These are phyloP conservation scores for Knoxdaviesia proteae DNA, from an alignment of 2,329 filamentous ascomycete species.

Conservation along the genomic window DNA sequence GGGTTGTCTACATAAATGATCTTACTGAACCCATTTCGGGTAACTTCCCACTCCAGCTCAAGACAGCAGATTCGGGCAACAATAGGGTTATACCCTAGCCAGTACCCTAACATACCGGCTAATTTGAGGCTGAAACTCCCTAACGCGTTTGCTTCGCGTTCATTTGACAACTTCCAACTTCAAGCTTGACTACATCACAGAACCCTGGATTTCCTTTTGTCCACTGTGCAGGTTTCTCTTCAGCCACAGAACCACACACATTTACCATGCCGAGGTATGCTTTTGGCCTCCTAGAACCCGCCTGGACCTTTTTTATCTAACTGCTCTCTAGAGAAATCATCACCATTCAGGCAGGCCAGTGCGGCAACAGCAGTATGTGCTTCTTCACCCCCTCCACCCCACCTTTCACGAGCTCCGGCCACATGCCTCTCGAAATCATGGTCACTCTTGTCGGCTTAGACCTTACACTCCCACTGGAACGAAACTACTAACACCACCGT, in stretches of 20 bases:
- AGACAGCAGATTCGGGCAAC: too few relatives aligned
- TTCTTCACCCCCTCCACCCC: conserved; percentile 6
- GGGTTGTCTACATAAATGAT: too few relatives aligned
- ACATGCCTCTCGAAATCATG: neutral
- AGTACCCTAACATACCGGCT: too few relatives aligned
- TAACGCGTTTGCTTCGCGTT: too few relatives aligned
- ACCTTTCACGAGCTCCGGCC: conserved; percentile 1
- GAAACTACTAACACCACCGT: conserved; percentile 13
- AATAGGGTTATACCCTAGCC: too few relatives aligned
- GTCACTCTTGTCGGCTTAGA: neutral
- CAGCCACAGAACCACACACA: neutral
- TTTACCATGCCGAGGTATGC: conserved; percentile 6
- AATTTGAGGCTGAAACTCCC: too few relatives aligned
- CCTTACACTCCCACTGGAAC: conserved; percentile 5
- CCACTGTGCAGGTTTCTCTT: too few relatives aligned
- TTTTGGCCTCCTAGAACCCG: neutral
- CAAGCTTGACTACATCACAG: too few relatives aligned
- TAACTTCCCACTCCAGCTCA: too few relatives aligned
- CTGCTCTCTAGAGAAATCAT: conserved; percentile 66
- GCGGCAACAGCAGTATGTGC: conserved; percentile 90
- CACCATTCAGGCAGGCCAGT: conserved; percentile 95
- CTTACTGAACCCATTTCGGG: too few relatives aligned
- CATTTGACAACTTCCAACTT: too few relatives aligned
- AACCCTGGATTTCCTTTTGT: too few relatives aligned
- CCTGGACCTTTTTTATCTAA: neutral